phyloP scores from a whole-genome alignment of 371 early-diverging fungal genomes.

The Mucor irregularis region DNA sequence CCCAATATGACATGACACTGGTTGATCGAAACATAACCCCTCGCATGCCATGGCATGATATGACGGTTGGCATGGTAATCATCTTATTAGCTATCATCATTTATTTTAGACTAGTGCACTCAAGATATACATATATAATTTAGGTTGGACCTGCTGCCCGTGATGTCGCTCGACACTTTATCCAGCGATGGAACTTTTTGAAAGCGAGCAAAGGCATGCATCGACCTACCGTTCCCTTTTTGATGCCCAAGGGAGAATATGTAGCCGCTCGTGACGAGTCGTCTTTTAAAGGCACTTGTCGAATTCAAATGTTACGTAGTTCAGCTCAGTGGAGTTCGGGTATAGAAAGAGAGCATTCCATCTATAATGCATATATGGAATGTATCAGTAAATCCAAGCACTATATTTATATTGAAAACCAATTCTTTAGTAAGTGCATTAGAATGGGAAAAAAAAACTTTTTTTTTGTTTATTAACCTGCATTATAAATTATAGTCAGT shows the following conservation, averaged over 20 bases:
- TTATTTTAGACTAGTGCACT: too few relatives aligned
- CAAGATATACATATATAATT: not conserved
- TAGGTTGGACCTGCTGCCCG: constrained; percentile 74
- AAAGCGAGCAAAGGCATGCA: constrained; percentile 71
- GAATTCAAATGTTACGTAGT: constrained; percentile 71
- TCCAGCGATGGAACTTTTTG: constrained; percentile 91
- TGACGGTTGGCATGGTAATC: constrained; percentile 65
- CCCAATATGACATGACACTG: constrained; percentile 49
- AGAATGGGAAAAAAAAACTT: not conserved
- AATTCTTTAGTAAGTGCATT: constrained; percentile 25
- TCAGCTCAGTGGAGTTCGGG: constrained; percentile 71
- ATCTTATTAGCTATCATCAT: too few relatives aligned
- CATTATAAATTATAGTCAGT: constrained; percentile 24
- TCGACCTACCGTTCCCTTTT: constrained; percentile 63
- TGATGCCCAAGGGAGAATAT: constrained; percentile 81
- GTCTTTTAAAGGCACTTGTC: constrained; percentile 64
- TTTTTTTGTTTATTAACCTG: not conserved
- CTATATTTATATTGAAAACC: constrained; percentile 55
- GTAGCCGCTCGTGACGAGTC: constrained; percentile 66
- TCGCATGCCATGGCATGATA: constrained; percentile 98
- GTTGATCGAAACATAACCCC: constrained; percentile 57
- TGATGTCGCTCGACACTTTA: constrained; percentile 91
- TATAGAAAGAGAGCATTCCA: constrained; percentile 69
- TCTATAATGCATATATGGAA: constrained; percentile 83
- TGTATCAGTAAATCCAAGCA: constrained; percentile 79